Percentiles rank a stretch among this genome's conserved stretches.
phyloP scores from a whole-genome alignment of 352 stramenopile genomes.

The Globisporangium recalcitrans region DNA sequence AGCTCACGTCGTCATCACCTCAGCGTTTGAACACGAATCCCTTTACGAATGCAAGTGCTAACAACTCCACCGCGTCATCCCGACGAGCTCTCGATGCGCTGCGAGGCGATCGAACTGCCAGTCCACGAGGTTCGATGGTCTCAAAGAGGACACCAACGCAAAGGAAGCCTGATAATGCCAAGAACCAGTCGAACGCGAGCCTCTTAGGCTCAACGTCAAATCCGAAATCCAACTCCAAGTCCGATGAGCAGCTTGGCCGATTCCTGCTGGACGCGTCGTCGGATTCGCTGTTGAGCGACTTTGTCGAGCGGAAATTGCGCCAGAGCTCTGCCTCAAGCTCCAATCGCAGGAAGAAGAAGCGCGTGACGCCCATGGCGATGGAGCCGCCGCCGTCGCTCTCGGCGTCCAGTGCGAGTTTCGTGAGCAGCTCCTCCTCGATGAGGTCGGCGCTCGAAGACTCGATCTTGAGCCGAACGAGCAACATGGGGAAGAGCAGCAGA shows the following conservation, averaged over 20 bases:
- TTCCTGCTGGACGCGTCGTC: conserved; percentile 52
- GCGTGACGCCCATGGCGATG: conserved; percentile 19
- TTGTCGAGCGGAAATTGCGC: conserved; percentile 61
- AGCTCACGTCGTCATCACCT: conserved; percentile 22
- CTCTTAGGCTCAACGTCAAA: conserved; percentile 16
- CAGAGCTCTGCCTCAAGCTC: conserved; percentile 16
- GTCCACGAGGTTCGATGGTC: neutral
- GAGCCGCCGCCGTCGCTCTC: conserved; percentile 40
- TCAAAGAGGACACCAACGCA: neutral
- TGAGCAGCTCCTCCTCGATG: conserved; percentile 14
- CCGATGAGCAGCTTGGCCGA: conserved; percentile 25
- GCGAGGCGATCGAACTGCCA: conserved; percentile 28
- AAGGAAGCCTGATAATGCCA: neutral
- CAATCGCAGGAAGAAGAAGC: conserved; percentile 1
- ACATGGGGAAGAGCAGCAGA: conserved; percentile 6
- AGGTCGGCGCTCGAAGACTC: conserved; percentile 26
- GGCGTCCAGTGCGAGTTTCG: conserved; percentile 19
- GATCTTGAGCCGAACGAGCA: conserved; percentile 21
- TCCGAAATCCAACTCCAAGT: neutral
- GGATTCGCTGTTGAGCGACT: conserved; percentile 52
- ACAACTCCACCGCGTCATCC: conserved; percentile 28
- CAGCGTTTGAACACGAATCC: neutral
- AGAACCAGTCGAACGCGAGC: neutral
- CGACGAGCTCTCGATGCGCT: conserved; percentile 42
- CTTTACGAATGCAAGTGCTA: conserved; percentile 8